Evolutionary conservation across 225 moss, liverwort and hornwort species (phyloP).

Genomic region (Ulota crispa): DNA sequence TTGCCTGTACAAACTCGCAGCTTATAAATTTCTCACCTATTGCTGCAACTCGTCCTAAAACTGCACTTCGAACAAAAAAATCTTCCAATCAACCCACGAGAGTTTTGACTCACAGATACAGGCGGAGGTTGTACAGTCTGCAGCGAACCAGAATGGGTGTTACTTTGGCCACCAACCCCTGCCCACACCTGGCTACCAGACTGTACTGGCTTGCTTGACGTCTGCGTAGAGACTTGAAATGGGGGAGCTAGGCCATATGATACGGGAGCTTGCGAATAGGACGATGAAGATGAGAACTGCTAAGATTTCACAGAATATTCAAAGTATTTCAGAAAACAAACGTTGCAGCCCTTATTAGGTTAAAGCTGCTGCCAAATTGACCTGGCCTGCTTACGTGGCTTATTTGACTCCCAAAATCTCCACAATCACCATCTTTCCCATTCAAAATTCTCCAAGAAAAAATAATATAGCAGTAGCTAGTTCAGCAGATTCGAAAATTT

Average conservation of each 20-base stretch:
- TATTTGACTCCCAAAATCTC: background rate
- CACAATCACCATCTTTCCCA: background rate
- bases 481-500: background rate
- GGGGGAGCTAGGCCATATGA: constrained; percentile 74
- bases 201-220: constrained; percentile 62
- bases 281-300: constrained; percentile 75
- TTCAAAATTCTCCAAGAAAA: background rate
- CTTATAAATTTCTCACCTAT: background rate
- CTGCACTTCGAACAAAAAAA: too few species aligned
- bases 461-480: background rate
- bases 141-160: constrained; percentile 54
- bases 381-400: constrained; percentile 15
- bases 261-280: constrained; percentile 74
- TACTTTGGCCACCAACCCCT: constrained; percentile 66
- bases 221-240: constrained; percentile 70
- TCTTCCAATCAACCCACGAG: constrained; percentile 7
- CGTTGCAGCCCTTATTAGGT: constrained; percentile 30
- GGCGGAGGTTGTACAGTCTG: constrained; percentile 55
- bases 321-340: constrained; percentile 22
- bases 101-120: constrained; percentile 63
- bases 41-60: constrained; percentile 3
- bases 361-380: constrained; percentile 62
- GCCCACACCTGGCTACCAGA: constrained; percentile 71
- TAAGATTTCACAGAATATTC: constrained; percentile 23
- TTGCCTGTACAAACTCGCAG: too few species aligned